Evolutionary conservation across 2,329 filamentous ascomycete species (phyloP).

Genomic region (Colletotrichum sansevieriae): DNA sequence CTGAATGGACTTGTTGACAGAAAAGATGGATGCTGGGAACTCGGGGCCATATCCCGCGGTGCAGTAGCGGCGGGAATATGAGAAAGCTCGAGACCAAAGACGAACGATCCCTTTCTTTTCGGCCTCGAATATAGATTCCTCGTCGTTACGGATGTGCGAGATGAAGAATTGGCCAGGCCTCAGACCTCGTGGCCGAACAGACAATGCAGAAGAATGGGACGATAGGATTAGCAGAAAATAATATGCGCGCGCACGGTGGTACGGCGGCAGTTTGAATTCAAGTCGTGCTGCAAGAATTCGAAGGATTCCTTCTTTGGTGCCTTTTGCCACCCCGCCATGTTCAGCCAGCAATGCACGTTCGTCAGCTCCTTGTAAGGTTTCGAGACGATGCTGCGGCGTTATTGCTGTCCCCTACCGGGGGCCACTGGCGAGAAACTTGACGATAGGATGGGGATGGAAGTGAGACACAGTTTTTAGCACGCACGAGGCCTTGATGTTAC

Average conservation of each 20-base stretch:
- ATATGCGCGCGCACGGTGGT: conserved; percentile 22
- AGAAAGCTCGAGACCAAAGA: conserved; percentile 2
- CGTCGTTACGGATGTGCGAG: too few relatives aligned
- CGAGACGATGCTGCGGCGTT: neutral
- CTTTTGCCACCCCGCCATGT: too few relatives aligned
- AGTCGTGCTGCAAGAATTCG: neutral
- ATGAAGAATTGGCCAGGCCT: neutral
- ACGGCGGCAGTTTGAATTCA: conserved; percentile 13
- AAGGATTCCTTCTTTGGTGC: too few relatives aligned
- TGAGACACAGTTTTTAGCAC: too few relatives aligned
- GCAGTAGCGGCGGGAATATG: conserved; percentile 8
- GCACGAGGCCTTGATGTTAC: neutral
- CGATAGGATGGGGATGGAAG: conserved; percentile 12
- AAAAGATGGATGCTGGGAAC: neutral
- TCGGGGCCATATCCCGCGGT: neutral
- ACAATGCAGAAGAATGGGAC: conserved; percentile 11
- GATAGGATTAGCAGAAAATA: conserved; percentile 5
- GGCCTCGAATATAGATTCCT: neutral
- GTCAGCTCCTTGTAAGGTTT: conserved; percentile 7
- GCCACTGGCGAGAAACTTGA: neutral
- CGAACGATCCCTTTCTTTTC: neutral
- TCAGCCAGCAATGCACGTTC: conserved; percentile 29
- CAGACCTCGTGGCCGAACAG: conserved; percentile 14
- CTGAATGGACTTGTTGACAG: neutral
- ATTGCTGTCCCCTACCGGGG: neutral